Conservation (phyloP, 352 stramenopile genomes). For the Phytophthora hybrid region DNA sequence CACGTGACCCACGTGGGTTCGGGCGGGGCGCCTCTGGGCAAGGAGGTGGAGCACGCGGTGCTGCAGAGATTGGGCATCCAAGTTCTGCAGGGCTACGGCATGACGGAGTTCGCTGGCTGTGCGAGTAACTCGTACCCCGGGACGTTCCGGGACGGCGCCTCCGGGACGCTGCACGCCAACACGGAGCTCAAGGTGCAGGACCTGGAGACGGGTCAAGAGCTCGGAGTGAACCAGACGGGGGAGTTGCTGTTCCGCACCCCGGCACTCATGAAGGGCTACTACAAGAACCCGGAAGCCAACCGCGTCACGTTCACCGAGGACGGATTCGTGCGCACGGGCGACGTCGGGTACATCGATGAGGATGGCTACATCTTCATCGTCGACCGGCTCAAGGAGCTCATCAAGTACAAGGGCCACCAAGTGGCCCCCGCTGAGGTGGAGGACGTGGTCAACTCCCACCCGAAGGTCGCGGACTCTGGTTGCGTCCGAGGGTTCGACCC, state of each 20-base stretch:
- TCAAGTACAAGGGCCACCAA: constrained; percentile 96
- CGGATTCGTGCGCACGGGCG: constrained; percentile 91
- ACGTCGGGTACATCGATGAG: constrained; percentile 93
- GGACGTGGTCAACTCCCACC: constrained; percentile 88
- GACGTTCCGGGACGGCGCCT: constrained; percentile 36
- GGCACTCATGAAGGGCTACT: constrained; percentile 94
- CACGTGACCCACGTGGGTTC: constrained; percentile 75
- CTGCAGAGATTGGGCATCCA: constrained; percentile 62
- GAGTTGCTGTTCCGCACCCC: constrained; percentile 90
- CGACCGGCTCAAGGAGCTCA: constrained; percentile 95
- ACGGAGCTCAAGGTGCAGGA: constrained; percentile 61
- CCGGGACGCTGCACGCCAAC: constrained; percentile 61
- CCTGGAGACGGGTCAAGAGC: constrained; percentile 49
- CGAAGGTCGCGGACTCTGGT: constrained; percentile 50
- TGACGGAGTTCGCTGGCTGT: constrained; percentile 69
- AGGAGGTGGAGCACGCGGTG: constrained; percentile 76
- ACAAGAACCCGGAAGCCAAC: constrained; percentile 90
- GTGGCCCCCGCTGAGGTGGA: constrained; percentile 94
- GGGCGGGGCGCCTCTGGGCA: constrained; percentile 85
- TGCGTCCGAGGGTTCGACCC: constrained; percentile 59
- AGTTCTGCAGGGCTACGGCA: constrained; percentile 63
- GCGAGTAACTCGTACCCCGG: constrained; percentile 54
- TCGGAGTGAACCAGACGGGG: constrained; percentile 52
- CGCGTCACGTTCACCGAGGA: constrained; percentile 72
- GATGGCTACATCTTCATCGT: constrained; percentile 94